Conservation (phyloP, 371 early-diverging fungal species). For the Funneliformis caledonium region DNA sequence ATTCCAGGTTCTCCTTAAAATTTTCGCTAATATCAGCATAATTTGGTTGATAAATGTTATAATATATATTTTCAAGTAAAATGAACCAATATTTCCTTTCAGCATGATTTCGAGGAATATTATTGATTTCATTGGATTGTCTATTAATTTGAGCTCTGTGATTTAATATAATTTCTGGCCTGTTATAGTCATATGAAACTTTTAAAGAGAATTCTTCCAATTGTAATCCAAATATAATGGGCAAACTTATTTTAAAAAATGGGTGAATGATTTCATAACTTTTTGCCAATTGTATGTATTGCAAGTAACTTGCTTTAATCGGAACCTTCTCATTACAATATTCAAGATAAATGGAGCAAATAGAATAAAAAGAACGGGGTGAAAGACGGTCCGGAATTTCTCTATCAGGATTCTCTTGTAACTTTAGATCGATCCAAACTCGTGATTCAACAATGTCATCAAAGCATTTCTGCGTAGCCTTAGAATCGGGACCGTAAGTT, state of each 20-base stretch:
- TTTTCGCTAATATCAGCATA: too few species aligned
- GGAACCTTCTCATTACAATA: background rate
- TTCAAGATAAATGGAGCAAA: background rate
- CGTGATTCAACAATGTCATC: slow-evolving; percentile 1
- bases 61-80: too few species aligned
- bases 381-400: background rate
- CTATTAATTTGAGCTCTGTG: too few species aligned
- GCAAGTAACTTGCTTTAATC: background rate
- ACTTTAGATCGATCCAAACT: background rate
- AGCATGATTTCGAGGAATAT: too few species aligned
- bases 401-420: background rate
- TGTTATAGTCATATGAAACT: background rate
- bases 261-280: background rate
- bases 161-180: too few species aligned
- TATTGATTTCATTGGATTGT: too few species aligned
- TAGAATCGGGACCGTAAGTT: background rate
- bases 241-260: background rate
- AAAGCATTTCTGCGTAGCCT: background rate
- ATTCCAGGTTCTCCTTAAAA: too few species aligned
- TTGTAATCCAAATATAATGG: background rate
- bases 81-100: too few species aligned
- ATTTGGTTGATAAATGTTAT: too few species aligned
- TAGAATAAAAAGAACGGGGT: background rate
- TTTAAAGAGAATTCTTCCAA: background rate
- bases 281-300: background rate